Base-by-base conservation (phyloP, 2,329 filamentous ascomycete species). In the Sporothrix euskadiensis region DNA sequence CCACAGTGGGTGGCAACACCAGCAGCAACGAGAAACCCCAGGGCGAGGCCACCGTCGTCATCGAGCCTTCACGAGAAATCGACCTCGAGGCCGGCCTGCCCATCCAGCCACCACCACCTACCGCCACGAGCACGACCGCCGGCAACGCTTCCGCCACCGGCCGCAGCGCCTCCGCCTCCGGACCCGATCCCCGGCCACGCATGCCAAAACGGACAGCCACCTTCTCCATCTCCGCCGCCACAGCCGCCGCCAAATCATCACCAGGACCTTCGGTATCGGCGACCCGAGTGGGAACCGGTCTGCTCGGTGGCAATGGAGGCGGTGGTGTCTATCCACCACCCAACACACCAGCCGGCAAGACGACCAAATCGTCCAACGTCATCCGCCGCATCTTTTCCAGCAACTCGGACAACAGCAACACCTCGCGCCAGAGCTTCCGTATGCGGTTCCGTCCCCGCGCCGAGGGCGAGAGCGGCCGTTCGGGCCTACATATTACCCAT, bases 381-480 rank as follows among this genome's bases (percentile, higher is more conserved):
- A 19, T 68, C 44, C 65, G 26, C 12, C 65, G 65, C 65, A 68
- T 68, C 14, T 14, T 68, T 16, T 52, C 65, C 1, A 14, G 49
- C 68, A 32, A 44, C n/a, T 70, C 68, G 12, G 49, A 32, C 72
- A 44, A 19, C n/a, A 47, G 19, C 54, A 44, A 47, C n/a, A 19
- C 49, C 30, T 44, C 63, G 16, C 41, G 35, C 57, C 26, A 59
- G 16, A 66, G 32, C 52, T 49, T 30, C 41, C 72, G 73, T 47
- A 44, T 76, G 47, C 66, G 68, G 30, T 76, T 77, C 73, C 72
- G n/a, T 0, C 44, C 74, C 16, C 75, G 75, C 9, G 65, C 56
- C 79, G 73, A 79, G 8, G 91, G 91, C 75, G 91, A 94, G 81
- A 92, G 90, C 79, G 91, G 91, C 52, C 87, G 92, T 52, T 82